These are phyloP conservation scores for Plantago coronopus DNA, from an alignment of 305 asterid species.

Conservation along the genomic window DNA sequence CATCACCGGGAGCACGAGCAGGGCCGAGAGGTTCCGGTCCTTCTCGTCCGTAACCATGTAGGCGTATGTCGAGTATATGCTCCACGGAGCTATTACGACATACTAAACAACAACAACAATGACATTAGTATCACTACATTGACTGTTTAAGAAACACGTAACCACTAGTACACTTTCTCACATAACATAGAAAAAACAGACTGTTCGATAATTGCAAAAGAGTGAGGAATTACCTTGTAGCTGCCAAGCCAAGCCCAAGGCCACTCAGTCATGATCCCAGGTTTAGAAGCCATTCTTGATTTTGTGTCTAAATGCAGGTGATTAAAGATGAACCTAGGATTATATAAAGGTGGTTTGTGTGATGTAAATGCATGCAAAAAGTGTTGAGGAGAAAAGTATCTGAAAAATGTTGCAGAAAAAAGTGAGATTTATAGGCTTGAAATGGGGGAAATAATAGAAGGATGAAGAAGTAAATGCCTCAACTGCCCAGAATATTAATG, in stretches of 20 bases:
- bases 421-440: not conserved
- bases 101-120: constrained; percentile 14
- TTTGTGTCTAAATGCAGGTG: not conserved
- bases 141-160: too few relatives aligned
- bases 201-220: too few relatives aligned
- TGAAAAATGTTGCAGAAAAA: too few relatives aligned
- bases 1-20: constrained; percentile 8
- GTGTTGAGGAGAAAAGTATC: not conserved
- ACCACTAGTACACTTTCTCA: too few relatives aligned
- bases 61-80: constrained; percentile 15
- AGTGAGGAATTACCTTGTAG: constrained; percentile 48
- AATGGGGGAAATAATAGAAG: not conserved
- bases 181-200: not conserved
- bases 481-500: not conserved
- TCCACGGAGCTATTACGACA: constrained; percentile 29
- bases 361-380: not conserved
- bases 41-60: constrained; percentile 19
- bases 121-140: too few relatives aligned
- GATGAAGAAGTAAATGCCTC: not conserved
- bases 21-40: constrained; percentile 11
- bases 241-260: constrained; percentile 70
- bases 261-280: constrained; percentile 70
- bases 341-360: not conserved
- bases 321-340: too few relatives aligned
- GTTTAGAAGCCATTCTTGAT: constrained; percentile 55